These are phyloP conservation scores for Tubosaeta sp. DNA, from an alignment of 768 basidiomycete genomes.

Conservation along the genomic window DNA sequence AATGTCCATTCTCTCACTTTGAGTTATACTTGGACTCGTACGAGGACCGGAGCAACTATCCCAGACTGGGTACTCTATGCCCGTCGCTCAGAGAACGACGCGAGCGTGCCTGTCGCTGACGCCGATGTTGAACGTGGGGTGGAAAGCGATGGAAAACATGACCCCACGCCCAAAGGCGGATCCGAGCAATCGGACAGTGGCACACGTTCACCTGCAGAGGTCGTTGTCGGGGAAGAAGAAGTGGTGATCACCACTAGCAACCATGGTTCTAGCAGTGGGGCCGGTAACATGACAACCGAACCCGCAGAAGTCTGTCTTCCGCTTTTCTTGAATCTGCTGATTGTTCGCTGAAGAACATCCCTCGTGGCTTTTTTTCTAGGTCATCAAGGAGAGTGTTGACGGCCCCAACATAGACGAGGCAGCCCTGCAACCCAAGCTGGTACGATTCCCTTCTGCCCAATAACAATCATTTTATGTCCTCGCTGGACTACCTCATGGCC, in stretches of 20 bases:
- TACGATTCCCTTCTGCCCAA: constrained; percentile 35
- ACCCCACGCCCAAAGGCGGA: background rate
- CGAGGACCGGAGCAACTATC: constrained; percentile 20
- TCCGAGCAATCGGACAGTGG: background rate
- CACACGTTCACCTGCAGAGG: background rate
- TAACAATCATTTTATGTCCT: constrained; percentile 26
- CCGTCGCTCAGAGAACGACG: constrained; percentile 21
- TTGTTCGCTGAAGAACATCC: constrained; percentile 14
- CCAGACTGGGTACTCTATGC: constrained; percentile 47
- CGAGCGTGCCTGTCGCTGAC: background rate
- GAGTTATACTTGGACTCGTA: constrained; percentile 39
- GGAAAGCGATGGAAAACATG: background rate
- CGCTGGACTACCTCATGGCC: background rate
- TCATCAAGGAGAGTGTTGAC: background rate
- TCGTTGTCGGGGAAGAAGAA: background rate
- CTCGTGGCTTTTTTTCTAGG: constrained; percentile 11
- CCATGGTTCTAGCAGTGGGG: background rate
- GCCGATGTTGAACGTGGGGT: constrained; percentile 23
- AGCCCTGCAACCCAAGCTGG: constrained; percentile 14
- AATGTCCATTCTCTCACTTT: constrained; percentile 44
- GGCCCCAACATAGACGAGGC: background rate
- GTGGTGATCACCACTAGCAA: background rate
- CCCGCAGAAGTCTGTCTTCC: constrained; percentile 20
- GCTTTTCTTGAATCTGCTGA: background rate
- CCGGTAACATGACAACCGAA: background rate